Percentiles rank a stretch among this genome's conserved stretches.
phyloP scores from a whole-genome alignment of 2,329 filamentous ascomycete genomes.

The Xylaria sp. region DNA sequence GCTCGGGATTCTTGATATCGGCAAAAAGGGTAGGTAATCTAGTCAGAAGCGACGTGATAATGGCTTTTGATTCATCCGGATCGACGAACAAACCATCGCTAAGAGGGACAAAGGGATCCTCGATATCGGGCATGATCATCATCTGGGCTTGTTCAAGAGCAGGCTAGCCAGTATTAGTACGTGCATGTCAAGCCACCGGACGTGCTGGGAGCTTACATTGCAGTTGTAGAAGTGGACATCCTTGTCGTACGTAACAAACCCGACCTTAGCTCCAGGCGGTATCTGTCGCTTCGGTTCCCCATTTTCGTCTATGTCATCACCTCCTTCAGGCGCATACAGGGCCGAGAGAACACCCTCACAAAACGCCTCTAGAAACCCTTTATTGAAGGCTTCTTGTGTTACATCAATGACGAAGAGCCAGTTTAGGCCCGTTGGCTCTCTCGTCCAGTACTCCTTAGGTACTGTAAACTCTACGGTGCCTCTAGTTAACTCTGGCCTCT shows the following conservation, averaged over 20 bases:
- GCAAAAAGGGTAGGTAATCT: conserved; percentile 88
- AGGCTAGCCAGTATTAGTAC: conserved; percentile 58
- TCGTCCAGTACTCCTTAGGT: conserved; percentile 98
- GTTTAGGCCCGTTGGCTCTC: conserved; percentile 86
- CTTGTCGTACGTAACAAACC: conserved; percentile 95
- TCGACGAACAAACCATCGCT: conserved; percentile 95
- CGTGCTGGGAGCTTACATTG: conserved; percentile 65
- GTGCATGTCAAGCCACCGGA: background rate
- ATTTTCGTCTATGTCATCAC: conserved; percentile 62
- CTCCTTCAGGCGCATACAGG: conserved; percentile 77
- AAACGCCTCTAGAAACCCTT: conserved; percentile 88
- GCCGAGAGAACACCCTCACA: conserved; percentile 88
- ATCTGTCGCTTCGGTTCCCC: conserved; percentile 67
- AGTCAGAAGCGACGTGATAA: conserved; percentile 88
- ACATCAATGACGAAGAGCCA: conserved; percentile 95
- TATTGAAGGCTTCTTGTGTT: conserved; percentile 88
- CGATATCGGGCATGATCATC: conserved; percentile 97
- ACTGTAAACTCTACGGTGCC: conserved; percentile 97
- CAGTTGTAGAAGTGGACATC: conserved; percentile 99
- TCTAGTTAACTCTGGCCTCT: conserved; percentile 86
- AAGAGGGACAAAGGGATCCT: conserved; percentile 94
- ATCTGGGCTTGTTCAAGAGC: conserved; percentile 89
- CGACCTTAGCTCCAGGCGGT: conserved; percentile 84
- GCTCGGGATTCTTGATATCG: conserved; percentile 87
- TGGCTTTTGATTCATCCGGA: conserved; percentile 82